Evolutionary conservation across 139 green algal genomes (phyloP).

Genomic region (Mesotaenium endlicherianum): DNA sequence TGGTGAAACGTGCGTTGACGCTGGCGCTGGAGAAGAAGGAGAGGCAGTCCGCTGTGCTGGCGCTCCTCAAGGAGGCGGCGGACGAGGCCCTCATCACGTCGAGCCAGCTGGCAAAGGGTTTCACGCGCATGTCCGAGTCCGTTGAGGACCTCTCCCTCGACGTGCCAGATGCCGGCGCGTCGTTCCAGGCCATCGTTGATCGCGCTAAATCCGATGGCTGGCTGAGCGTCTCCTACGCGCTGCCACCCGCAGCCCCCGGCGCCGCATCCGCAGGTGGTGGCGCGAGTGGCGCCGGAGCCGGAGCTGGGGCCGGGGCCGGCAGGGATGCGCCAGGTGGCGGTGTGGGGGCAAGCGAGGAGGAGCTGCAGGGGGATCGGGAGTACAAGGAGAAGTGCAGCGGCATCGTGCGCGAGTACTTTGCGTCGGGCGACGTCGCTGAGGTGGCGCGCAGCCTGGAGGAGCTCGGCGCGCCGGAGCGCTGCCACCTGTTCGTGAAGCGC

Average conservation of each 20-base stretch:
- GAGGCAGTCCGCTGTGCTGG: constrained; percentile 18
- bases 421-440: constrained; percentile 30
- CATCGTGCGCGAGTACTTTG: constrained; percentile 40
- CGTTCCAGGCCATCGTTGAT: constrained; percentile 1
- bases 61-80: constrained; percentile 29
- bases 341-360: not conserved
- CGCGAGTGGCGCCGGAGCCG: too few species aligned
- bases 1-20: constrained; percentile 42
- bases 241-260: too few species aligned
- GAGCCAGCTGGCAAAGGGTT: constrained; percentile 54
- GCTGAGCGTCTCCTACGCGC: constrained; percentile 6
- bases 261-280: too few species aligned
- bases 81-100: constrained; percentile 39
- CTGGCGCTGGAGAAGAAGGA: constrained; percentile 36
- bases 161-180: constrained; percentile 45
- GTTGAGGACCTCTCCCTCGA: constrained; percentile 51
- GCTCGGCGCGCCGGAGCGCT: constrained; percentile 31
- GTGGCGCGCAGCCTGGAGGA: constrained; percentile 35
- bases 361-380: not conserved
- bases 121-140: constrained; percentile 27
- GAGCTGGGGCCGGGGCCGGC: too few species aligned
- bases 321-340: too few species aligned
- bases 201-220: constrained; percentile 21
- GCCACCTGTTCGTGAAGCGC: constrained; percentile 39
- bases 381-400: constrained; percentile 22